phyloP scores from a whole-genome alignment of 495 filamentous ascomycete species.

The Neurospora discreta region DNA sequence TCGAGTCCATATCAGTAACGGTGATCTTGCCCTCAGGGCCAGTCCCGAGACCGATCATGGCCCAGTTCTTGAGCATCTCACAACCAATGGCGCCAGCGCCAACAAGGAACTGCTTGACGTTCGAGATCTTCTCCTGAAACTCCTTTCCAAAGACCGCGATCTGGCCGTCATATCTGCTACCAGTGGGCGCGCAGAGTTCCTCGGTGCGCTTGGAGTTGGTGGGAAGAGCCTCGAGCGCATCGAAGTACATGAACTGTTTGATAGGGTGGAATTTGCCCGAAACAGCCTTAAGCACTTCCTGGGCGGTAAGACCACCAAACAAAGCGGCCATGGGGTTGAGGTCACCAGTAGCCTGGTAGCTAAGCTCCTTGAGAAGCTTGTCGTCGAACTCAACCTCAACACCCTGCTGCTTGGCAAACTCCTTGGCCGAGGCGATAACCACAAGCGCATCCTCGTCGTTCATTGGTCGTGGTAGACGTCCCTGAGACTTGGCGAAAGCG shows the following conservation, averaged over 20 bases:
- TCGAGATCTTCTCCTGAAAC: slow-evolving; percentile 85
- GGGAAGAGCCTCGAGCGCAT: slow-evolving; percentile 90
- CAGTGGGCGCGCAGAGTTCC: slow-evolving; percentile 73
- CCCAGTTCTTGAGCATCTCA: slow-evolving; percentile 99
- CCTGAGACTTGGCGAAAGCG: slow-evolving; percentile 61
- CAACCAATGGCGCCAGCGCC: slow-evolving; percentile 97
- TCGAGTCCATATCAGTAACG: slow-evolving; percentile 95
- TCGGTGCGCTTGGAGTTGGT: slow-evolving; percentile 61
- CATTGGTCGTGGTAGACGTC: slow-evolving; percentile 68
- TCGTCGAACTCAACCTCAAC: slow-evolving; percentile 71
- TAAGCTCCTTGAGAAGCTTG: slow-evolving; percentile 85
- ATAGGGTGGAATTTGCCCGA: slow-evolving; percentile 96
- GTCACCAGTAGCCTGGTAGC: slow-evolving; percentile 91
- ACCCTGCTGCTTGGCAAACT: slow-evolving; percentile 60
- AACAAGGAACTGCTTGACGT: slow-evolving; percentile 85
- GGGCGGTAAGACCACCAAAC: slow-evolving; percentile 89
- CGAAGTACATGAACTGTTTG: slow-evolving; percentile 91
- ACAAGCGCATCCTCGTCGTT: slow-evolving; percentile 74
- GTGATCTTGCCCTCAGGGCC: slow-evolving; percentile 80
- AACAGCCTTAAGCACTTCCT: slow-evolving; percentile 93
- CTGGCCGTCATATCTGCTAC: slow-evolving; percentile 87
- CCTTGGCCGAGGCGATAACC: slow-evolving; percentile 59
- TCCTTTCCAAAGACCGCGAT: slow-evolving; percentile 93
- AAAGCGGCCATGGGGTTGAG: slow-evolving; percentile 86
- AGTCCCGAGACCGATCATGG: slow-evolving; percentile 90